Evolutionary conservation across 2,329 filamentous ascomycete genomes (phyloP).

Genomic region (Purpureocillium lavendulum): DNA sequence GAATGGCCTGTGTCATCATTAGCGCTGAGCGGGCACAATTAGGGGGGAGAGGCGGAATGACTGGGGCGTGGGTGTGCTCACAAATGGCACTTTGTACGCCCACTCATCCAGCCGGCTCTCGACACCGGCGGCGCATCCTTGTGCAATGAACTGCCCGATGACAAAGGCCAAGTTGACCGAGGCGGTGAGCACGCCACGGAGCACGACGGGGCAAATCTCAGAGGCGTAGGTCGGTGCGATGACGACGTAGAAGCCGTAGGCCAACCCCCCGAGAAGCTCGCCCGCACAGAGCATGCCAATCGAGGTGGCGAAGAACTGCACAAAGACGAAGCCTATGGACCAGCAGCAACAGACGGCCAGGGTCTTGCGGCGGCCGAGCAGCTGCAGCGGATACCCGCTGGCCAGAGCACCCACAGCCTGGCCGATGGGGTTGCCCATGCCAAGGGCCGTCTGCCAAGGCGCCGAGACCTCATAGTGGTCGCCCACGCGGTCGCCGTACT

Average conservation of each 20-base stretch:
- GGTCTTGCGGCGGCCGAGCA: constrained; percentile 35
- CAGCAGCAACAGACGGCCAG: constrained; percentile 34
- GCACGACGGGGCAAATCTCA: constrained; percentile 50
- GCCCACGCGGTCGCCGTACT: constrained; percentile 18
- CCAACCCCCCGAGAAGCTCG: constrained; percentile 52
- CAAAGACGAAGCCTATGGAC: constrained; percentile 47
- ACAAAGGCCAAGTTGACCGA: constrained; percentile 57
- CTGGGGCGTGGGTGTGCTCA: too few relatives aligned
- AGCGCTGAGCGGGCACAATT: neutral
- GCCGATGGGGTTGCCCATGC: constrained; percentile 35
- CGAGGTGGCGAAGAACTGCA: constrained; percentile 53
- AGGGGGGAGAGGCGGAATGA: too few relatives aligned
- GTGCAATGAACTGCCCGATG: constrained; percentile 50
- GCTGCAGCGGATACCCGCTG: constrained; percentile 21
- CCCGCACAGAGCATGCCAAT: constrained; percentile 48
- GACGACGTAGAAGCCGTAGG: constrained; percentile 53
- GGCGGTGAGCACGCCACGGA: constrained; percentile 49
- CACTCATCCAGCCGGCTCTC: constrained; percentile 31
- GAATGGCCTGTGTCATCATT: constrained; percentile 25
- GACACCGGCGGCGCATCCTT: constrained; percentile 35
- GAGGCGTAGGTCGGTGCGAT: constrained; percentile 51
- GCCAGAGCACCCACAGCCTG: constrained; percentile 34
- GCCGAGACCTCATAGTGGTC: constrained; percentile 33
- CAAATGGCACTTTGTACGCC: constrained; percentile 29
- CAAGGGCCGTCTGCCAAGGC: constrained; percentile 39